phyloP scores from a whole-genome alignment of 2,329 filamentous ascomycete genomes.

The Pochonia chlamydosporia region DNA sequence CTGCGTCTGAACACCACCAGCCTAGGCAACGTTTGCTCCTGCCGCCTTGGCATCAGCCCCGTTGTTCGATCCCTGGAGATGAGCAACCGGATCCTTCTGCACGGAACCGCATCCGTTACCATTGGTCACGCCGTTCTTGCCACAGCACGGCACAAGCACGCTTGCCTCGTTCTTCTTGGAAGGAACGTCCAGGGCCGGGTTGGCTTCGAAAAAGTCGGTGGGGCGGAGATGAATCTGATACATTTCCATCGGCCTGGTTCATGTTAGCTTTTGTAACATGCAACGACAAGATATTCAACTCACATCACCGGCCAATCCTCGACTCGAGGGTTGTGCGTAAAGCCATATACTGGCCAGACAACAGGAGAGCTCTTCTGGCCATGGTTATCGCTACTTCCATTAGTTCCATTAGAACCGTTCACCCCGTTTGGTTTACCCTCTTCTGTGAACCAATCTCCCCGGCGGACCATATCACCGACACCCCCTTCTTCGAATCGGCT shows the following conservation, averaged over 20 bases:
- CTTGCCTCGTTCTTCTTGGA: constrained; percentile 30
- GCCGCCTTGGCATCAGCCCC: constrained; percentile 14
- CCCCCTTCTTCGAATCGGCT: constrained; percentile 35
- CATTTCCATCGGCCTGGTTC: constrained; percentile 39
- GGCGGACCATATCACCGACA: constrained; percentile 39
- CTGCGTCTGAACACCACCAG: no score
- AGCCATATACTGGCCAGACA: constrained; percentile 42
- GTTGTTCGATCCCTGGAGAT: constrained; percentile 22
- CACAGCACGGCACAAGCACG: constrained; percentile 33
- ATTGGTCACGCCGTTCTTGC: constrained; percentile 4
- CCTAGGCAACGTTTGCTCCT: constrained; percentile 13
- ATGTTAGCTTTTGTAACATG: constrained; percentile 3
- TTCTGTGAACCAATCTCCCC: constrained; percentile 40
- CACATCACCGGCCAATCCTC: constrained; percentile 48
- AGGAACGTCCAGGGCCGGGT: constrained; percentile 41
- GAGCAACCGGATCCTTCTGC: constrained; percentile 23
- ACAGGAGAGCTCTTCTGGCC: constrained; percentile 25
- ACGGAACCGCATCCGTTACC: constrained; percentile 13
- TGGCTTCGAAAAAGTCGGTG: constrained; percentile 40
- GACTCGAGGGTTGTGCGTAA: constrained; percentile 42
- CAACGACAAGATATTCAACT: constrained; percentile 17
- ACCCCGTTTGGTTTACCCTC: constrained; percentile 14
- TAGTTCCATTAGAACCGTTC: neutral
- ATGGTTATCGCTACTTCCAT: constrained; percentile 5
- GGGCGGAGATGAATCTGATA: constrained; percentile 37